These are phyloP conservation scores for Rubia tinctorum DNA, from an alignment of 305 asterid species.

Conservation along the genomic window DNA sequence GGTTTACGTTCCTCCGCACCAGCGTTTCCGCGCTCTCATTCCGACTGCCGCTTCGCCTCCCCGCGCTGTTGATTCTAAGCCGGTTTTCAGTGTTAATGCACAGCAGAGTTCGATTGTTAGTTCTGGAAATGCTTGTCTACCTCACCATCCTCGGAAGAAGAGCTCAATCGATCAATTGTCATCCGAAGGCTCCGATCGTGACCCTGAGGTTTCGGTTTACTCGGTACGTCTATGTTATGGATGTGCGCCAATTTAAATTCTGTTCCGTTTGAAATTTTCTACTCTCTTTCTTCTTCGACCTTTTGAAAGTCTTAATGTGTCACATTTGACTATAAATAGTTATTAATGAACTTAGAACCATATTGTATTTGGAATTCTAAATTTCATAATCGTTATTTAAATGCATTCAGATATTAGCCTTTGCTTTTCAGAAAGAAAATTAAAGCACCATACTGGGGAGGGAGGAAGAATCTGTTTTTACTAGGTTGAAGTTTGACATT, in stretches of 20 bases:
- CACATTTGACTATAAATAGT: not conserved
- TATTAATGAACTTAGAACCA: not conserved
- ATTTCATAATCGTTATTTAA: no score
- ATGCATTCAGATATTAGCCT: not conserved
- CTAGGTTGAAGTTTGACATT: not conserved
- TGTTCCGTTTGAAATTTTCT: not conserved
- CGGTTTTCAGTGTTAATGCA: constrained; percentile 2
- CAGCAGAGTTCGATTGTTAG: constrained; percentile 27
- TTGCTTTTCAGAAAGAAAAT: not conserved
- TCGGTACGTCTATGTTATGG: constrained; percentile 34
- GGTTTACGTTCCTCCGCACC: constrained; percentile 63
- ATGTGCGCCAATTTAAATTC: not conserved
- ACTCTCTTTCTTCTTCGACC: not conserved
- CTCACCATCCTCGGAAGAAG: constrained; percentile 37
- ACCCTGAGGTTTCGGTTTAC: constrained; percentile 36
- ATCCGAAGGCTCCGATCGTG: constrained; percentile 33
- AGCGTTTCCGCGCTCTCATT: constrained; percentile 42
- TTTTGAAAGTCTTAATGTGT: not conserved
- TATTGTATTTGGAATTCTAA: no score
- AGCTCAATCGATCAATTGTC: constrained; percentile 31
- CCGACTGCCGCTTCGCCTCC: constrained; percentile 15
- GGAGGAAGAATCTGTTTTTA: not conserved
- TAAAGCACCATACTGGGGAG: no score
- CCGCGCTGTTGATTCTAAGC: constrained; percentile 19
- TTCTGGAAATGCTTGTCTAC: constrained; percentile 36